Base-by-base conservation (phyloP, 257 asterid species). In the Plantago major region DNA sequence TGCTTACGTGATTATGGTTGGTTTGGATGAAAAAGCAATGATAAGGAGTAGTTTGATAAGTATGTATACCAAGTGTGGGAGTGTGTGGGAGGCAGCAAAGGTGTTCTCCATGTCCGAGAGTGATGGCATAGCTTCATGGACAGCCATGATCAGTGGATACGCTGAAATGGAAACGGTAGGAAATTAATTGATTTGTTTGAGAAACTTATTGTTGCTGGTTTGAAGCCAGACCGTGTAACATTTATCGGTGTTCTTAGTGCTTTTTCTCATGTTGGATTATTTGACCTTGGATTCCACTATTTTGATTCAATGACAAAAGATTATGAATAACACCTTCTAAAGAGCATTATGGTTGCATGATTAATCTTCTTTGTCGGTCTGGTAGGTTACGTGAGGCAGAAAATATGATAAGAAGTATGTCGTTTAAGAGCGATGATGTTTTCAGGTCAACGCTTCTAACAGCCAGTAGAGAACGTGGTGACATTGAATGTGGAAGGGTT, bases 261-360 rank as follows among this genome's bases (percentile, higher is more conserved):
- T 47, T 89, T 97, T 73, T 73, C 78, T 83, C 99, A 89, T 65
- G 95, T 57, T 40, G 98, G 97, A 45, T 80, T 72, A 67, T 73
- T 81, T 53, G 95, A 86, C 49, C 87, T 82, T 6, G 97, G 95
- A 15, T 79, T 75, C 74, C 80, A 71, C 60, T 88, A 86, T 71
- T 88, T 92, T 63, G 80, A 80, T 66, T 72, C 67, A 52, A 84
- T 84, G 97, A 77, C 73, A 53, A 73, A 65, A 65, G 73, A 75
- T 26, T 84, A 81, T 73, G 43, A 42, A 75, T 92, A 58, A 75
- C 63, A 28, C 94, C 92, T 38, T 71, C 81, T 17, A 88, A 82
- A 70, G 93, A 92, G 73, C 97, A 92, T 63, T 92, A 79, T 7
- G 98, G 97, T 42, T 86, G 98, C 82, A 86, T 89, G 90, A 81